Base-by-base conservation (phyloP, 768 basidiomycete genomes). In the Coprinopsis marcescibilis region DNA sequence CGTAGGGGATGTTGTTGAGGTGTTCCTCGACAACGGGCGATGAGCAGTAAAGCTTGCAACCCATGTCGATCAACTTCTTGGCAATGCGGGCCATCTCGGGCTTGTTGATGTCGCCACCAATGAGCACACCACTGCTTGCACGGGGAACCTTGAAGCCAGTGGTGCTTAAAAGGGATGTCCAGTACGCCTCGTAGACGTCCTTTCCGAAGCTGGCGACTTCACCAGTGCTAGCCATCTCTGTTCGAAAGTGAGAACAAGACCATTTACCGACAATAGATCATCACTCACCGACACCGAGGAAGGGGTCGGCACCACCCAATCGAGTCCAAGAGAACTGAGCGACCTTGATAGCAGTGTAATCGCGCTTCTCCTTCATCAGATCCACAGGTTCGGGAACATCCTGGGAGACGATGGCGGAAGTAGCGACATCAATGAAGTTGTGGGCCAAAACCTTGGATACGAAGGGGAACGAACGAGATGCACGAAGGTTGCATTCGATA, bases 281-380 rank as follows among this genome's bases (percentile, higher is more conserved):
- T 30, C 35, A 77, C 87, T 63, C 53, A 90, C 89, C 89, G 44
- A 95, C 91, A 50, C 93, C 92, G 52, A 97, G 73, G 81, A 93
- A 94, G 8, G 94, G 95, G 72, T 97, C 95, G 15, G 95, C 95
- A 49, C 95, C 95, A 19, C 81, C 91, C 30, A 99, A 63, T 33
- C 95, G 85, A 39, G 94, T 97, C 96, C 95, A 99, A 10, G 89
- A 92, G 73, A 99, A 98, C 60, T 97, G 95, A 10, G 96, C 85
- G 37, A 96, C 93, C 71, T 99, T 98, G 76, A 99, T 89, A 6
- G 92, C 85, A 13, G 85, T 87, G 64, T 98, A 98, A 61, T 94
- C 85, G 21, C 91, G 77, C 63, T 85, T 76, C 63, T 86, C 75
- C 45, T 82, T 77, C 94, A 98, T 98, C 49, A 94, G 67, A 60